Base-by-base conservation (phyloP, 805 yeast genomes). In the Zygoascus ofunaensis region DNA sequence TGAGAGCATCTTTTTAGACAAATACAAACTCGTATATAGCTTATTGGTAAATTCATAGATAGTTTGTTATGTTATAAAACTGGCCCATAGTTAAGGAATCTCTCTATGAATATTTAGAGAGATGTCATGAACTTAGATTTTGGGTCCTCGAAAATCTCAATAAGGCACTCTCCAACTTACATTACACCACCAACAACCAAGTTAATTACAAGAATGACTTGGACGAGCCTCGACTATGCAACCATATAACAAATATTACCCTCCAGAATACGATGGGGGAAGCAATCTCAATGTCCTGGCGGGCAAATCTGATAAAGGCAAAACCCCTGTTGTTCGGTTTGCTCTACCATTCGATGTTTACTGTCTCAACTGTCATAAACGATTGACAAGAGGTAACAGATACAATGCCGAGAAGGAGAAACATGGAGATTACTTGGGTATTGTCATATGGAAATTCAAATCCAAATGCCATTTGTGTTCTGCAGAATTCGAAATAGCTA, bases 231-330 rank as follows among this genome's bases (percentile, higher is more conserved):
- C n/a, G n/a, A 19, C 24, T 23, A 37, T 37, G 41, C 41, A 37
- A 20, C 15, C 24, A 17, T 37, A 37, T 26, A 60, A 60, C 44
- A 56, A 57, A 38, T 60, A 60, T 43, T 57, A 56, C 46, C 64
- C 64, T 3, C 64, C 64, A 5, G 64, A 60, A 23, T 58, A 60
- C 41, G 62, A 59, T 51, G 63, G 64, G 15, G 57, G 54, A 39
- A 47, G 49, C 17, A 42, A 53, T 12, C 48, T 55, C 18, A 59
- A 59, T 36, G 50, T 55, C 44, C 52, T 60, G 2, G 58, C 60
- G 1, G 63, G 64, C 8, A 46, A 39, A 17, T 58, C 55, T 44
- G 43, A 51, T 10, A 45, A 55, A 8, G 63, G 63, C 8, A 47
- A 49, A 20, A 40, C 62, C 18, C 43, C 53, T 28, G 47, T 53